phyloP scores from a whole-genome alignment of 2,329 filamentous ascomycete genomes.

The Daldinia eschscholtzii region DNA sequence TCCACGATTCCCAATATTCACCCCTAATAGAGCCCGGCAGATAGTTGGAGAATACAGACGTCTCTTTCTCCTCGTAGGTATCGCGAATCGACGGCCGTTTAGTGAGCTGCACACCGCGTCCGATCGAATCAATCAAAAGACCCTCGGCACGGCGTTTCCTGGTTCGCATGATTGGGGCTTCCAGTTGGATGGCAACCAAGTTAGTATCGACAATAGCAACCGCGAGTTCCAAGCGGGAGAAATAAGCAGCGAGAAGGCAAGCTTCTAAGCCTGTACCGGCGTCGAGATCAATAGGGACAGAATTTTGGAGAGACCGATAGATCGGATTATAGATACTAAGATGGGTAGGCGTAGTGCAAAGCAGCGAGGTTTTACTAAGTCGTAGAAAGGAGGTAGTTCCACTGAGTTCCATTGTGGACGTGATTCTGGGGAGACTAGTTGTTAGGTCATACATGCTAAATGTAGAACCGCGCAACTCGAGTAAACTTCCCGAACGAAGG shows the following conservation, averaged over 20 bases:
- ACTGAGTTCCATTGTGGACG: slow-evolving; percentile 65
- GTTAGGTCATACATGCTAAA: slow-evolving; percentile 75
- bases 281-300: slow-evolving; percentile 60
- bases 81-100: slow-evolving; percentile 54
- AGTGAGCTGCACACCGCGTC: slow-evolving; percentile 67
- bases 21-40: slow-evolving; percentile 65
- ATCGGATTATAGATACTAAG: slow-evolving; percentile 77
- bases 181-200: slow-evolving; percentile 77
- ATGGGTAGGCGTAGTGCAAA: slow-evolving; percentile 69
- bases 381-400: slow-evolving; percentile 73
- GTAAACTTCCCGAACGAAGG: slow-evolving; percentile 71
- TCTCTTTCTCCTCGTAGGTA: slow-evolving; percentile 49
- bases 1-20: slow-evolving; percentile 62
- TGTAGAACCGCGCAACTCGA: slow-evolving; percentile 67
- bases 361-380: slow-evolving; percentile 74
- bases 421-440: slow-evolving; percentile 70
- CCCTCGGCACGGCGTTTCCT: slow-evolving; percentile 70
- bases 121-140: slow-evolving; percentile 79
- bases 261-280: slow-evolving; percentile 45
- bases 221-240: slow-evolving; percentile 74
- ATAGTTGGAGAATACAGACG: slow-evolving; percentile 55
- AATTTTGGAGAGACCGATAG: slow-evolving; percentile 72
- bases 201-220: slow-evolving; percentile 73
- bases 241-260: slow-evolving; percentile 69
- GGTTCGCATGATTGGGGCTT: slow-evolving; percentile 68